These are phyloP conservation scores for Escallonia rubra DNA, from an alignment of 129 eudicot species.

Conservation along the genomic window DNA sequence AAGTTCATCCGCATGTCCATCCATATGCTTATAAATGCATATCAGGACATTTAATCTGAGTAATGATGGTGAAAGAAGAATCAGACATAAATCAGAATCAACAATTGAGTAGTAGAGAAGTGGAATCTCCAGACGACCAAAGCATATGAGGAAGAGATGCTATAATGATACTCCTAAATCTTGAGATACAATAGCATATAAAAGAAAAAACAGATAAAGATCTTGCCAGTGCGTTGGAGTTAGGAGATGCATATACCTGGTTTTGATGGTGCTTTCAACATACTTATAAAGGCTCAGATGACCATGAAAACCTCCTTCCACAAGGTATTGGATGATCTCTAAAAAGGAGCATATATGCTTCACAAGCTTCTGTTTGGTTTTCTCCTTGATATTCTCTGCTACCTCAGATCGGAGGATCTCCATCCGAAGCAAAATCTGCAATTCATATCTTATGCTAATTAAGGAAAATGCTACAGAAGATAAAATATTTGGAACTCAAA, in stretches of 20 bases:
- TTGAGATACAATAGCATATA: too few relatives aligned
- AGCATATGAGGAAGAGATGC: too few relatives aligned
- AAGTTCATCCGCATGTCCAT: neutral
- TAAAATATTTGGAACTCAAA: neutral
- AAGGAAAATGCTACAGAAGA: constrained; percentile 37
- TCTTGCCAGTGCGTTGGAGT: neutral
- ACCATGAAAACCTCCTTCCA: constrained; percentile 92
- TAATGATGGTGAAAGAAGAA: too few relatives aligned
- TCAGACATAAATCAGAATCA: too few relatives aligned
- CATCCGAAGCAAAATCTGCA: constrained; percentile 83
- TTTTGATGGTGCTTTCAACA: constrained; percentile 65
- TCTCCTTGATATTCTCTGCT: constrained; percentile 40
- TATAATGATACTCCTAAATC: too few relatives aligned
- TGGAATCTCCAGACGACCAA: too few relatives aligned
- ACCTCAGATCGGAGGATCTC: constrained; percentile 75
- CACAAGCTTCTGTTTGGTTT: constrained; percentile 59
- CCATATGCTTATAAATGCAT: neutral
- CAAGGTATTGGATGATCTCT: constrained; percentile 76
- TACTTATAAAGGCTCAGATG: constrained; percentile 69
- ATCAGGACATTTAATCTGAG: neutral
- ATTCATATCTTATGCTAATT: constrained; percentile 61
- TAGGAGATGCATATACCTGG: constrained; percentile 44
- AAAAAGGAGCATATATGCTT: constrained; percentile 82
- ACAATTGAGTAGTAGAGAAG: too few relatives aligned
- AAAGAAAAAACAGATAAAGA: neutral